Evolutionary conservation across 2,329 filamentous ascomycete genomes (phyloP).

Genomic region (Fusarium phyllophilum): DNA sequence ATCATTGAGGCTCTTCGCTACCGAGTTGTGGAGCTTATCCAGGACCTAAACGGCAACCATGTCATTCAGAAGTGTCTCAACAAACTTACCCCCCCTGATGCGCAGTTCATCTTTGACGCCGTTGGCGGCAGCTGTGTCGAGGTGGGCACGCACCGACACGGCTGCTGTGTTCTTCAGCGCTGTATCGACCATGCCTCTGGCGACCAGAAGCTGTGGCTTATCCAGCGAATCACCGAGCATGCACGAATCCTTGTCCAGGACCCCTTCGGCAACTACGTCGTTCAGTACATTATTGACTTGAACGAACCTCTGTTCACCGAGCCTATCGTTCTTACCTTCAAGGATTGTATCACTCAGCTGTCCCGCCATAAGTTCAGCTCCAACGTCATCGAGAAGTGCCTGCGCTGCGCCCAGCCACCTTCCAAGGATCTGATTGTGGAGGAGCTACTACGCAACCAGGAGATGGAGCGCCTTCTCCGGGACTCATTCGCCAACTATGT

Average conservation of each 20-base stretch:
- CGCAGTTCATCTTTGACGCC: slow-evolving; percentile 96
- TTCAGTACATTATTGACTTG: slow-evolving; percentile 97
- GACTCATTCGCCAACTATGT: slow-evolving; percentile 98
- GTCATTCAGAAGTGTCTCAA: slow-evolving; percentile 99
- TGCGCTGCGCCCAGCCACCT: slow-evolving; percentile 81
- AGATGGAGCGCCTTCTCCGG: slow-evolving; percentile 88
- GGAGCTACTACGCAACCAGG: slow-evolving; percentile 77
- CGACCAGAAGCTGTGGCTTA: slow-evolving; percentile 86
- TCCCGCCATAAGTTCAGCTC: slow-evolving; percentile 99
- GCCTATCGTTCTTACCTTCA: slow-evolving; percentile 84
- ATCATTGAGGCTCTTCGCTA: slow-evolving; percentile 86
- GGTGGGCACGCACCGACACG: slow-evolving; percentile 96
- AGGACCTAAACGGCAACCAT: slow-evolving; percentile 98
- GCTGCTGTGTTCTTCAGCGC: slow-evolving; percentile 96
- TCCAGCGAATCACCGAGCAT: slow-evolving; percentile 86
- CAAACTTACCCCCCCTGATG: slow-evolving; percentile 84
- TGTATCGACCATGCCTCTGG: slow-evolving; percentile 98
- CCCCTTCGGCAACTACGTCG: slow-evolving; percentile 97
- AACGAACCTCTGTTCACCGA: slow-evolving; percentile 89
- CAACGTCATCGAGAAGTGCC: slow-evolving; percentile 96
- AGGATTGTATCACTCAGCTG: slow-evolving; percentile 73
- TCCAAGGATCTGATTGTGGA: slow-evolving; percentile 85
- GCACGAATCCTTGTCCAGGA: slow-evolving; percentile 93
- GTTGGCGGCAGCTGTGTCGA: slow-evolving; percentile 87
- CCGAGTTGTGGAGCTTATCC: slow-evolving; percentile 92